These are phyloP conservation scores for Davidsoniella virescens DNA, from an alignment of 2,329 filamentous ascomycete species.

Conservation along the genomic window DNA sequence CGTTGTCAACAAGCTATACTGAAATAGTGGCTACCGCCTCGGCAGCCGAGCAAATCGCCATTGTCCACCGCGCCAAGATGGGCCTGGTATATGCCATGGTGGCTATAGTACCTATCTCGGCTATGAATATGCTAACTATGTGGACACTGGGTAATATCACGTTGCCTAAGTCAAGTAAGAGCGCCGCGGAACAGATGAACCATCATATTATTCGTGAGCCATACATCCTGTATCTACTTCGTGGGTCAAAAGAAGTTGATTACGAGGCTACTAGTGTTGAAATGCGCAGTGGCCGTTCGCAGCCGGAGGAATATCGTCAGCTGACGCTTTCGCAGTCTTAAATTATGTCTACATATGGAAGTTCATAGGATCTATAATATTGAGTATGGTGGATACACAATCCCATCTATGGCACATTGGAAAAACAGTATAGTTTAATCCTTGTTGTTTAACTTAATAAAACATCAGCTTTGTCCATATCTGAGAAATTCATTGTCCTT, in stretches of 20 bases:
- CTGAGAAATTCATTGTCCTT: no score
- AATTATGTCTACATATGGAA: no score
- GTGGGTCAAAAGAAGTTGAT: not conserved
- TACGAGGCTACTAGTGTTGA: not conserved
- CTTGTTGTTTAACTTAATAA: no score
- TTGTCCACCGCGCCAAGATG: not conserved
- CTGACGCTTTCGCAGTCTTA: no score
- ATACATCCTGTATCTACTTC: not conserved
- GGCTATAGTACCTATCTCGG: not conserved
- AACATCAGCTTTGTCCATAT: no score
- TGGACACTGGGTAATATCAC: conserved; percentile 2
- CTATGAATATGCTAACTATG: not conserved
- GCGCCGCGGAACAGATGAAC: conserved; percentile 4
- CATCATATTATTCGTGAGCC: conserved; percentile 1
- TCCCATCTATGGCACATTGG: no score
- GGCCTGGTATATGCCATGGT: conserved; percentile 3
- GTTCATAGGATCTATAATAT: no score
- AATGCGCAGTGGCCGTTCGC: not conserved
- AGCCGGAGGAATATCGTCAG: no score
- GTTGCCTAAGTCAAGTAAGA: not conserved
- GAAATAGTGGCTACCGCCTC: not conserved
- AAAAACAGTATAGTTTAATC: no score
- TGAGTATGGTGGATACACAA: no score
- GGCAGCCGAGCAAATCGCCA: not conserved
- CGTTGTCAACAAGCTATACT: not conserved